Evolutionary conservation across 225 moss, liverwort and hornwort genomes (phyloP).

Genomic region (Polytrichum formosum): DNA sequence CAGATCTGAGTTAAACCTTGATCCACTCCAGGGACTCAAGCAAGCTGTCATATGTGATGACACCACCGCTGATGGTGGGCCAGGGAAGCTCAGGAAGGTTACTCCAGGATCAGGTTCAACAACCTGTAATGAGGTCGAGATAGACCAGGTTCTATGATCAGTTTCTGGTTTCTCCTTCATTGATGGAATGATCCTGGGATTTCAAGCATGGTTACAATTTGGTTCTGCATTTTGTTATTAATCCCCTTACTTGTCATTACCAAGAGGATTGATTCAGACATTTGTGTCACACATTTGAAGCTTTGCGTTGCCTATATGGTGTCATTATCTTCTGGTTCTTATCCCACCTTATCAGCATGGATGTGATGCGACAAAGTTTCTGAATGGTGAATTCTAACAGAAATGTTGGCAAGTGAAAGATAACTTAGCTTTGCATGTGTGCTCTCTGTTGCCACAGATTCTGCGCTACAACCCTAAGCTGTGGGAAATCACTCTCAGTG

Average conservation of each 20-base stretch:
- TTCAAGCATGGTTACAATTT: no score
- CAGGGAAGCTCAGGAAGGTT: background rate
- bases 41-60: background rate
- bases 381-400: background rate
- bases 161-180: background rate
- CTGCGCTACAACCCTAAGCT: conserved; percentile 32
- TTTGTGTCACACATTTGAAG: no score
- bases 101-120: background rate
- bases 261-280: no score
- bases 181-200: background rate
- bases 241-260: no score
- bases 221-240: no score
- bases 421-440: background rate
- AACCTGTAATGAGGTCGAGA: background rate
- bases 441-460: conserved; percentile 19
- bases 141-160: background rate
- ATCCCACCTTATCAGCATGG: background rate
- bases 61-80: background rate
- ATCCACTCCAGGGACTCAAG: background rate
- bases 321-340: background rate
- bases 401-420: no score
- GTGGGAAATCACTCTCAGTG: conserved; percentile 51
- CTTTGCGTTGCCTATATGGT: no score
- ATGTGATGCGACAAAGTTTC: background rate
- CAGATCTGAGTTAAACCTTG: background rate